phyloP scores from a whole-genome alignment of 345 rosid genomes.

The Salix suchowensis region DNA sequence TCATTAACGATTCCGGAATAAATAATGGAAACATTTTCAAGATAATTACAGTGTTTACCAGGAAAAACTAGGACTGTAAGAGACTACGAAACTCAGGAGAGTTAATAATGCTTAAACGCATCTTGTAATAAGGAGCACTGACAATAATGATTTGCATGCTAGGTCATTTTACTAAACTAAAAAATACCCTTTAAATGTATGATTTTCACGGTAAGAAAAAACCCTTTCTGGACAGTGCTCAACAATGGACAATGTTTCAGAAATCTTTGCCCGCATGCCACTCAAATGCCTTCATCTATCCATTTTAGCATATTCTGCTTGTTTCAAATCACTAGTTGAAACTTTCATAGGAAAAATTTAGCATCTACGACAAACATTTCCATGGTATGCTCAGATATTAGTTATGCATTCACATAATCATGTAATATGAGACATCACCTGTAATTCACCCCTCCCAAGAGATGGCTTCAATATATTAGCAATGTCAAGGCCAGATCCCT shows the following conservation, averaged over 20 bases:
- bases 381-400: background rate
- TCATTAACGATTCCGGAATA: background rate
- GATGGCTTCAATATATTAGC: constrained; percentile 90
- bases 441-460: constrained; percentile 91
- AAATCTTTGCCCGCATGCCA: background rate
- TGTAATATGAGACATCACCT: constrained; percentile 43
- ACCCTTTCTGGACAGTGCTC: background rate
- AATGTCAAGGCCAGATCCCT: constrained; percentile 95
- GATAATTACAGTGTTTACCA: background rate
- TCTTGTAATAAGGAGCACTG: background rate
- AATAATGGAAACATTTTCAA: background rate
- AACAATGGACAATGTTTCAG: background rate
- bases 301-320: background rate
- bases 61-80: background rate
- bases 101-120: background rate
- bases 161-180: background rate
- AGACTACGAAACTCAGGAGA: background rate
- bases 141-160: background rate
- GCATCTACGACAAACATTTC: background rate
- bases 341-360: background rate
- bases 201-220: background rate
- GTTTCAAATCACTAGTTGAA: background rate
- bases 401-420: constrained; percentile 3
- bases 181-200: background rate
- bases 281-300: background rate